These are phyloP conservation scores for Rhypophila decipiens DNA, from an alignment of 495 filamentous ascomycete species.

Conservation along the genomic window DNA sequence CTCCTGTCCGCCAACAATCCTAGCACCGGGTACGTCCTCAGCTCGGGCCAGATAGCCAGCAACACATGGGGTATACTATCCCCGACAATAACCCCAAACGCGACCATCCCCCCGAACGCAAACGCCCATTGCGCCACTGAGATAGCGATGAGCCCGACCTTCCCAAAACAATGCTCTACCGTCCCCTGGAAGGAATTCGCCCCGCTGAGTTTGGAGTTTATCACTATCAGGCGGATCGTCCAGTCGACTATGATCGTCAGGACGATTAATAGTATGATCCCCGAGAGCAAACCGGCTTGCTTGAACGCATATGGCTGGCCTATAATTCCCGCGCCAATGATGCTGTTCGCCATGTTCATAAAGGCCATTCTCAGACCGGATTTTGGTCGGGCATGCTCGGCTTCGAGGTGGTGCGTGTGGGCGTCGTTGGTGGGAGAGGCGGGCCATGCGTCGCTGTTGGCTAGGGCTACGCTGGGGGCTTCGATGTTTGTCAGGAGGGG, in stretches of 20 bases:
- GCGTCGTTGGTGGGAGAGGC: too few relatives aligned
- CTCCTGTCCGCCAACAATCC: slow-evolving; percentile 74
- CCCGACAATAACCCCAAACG: slow-evolving; percentile 94
- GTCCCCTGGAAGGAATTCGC: slow-evolving; percentile 91
- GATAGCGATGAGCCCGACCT: slow-evolving; percentile 80
- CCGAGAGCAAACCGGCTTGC: slow-evolving; percentile 78
- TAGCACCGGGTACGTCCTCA: slow-evolving; percentile 66
- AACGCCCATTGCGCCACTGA: slow-evolving; percentile 93
- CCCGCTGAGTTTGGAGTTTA: slow-evolving; percentile 91
- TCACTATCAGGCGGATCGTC: slow-evolving; percentile 93
- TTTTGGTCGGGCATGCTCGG: slow-evolving; percentile 42
- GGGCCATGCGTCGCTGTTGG: slow-evolving; percentile 42
- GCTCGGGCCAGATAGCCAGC: slow-evolving; percentile 68
- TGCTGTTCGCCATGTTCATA: slow-evolving; percentile 99
- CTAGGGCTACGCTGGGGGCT: slow-evolving; percentile 81
- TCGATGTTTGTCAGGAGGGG: slow-evolving; percentile 82
- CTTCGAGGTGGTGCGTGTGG: too few relatives aligned
- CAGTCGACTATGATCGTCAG: slow-evolving; percentile 87
- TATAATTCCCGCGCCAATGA: slow-evolving; percentile 97
- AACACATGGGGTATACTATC: slow-evolving; percentile 92
- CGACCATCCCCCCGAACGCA: slow-evolving; percentile 97
- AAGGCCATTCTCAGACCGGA: slow-evolving; percentile 52
- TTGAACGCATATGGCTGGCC: slow-evolving; percentile 92
- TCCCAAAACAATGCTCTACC: slow-evolving; percentile 89
- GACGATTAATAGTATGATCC: slow-evolving; percentile 66